phyloP scores from a whole-genome alignment of 2,329 filamentous ascomycete species.

The Blastomyces gilchristii region DNA sequence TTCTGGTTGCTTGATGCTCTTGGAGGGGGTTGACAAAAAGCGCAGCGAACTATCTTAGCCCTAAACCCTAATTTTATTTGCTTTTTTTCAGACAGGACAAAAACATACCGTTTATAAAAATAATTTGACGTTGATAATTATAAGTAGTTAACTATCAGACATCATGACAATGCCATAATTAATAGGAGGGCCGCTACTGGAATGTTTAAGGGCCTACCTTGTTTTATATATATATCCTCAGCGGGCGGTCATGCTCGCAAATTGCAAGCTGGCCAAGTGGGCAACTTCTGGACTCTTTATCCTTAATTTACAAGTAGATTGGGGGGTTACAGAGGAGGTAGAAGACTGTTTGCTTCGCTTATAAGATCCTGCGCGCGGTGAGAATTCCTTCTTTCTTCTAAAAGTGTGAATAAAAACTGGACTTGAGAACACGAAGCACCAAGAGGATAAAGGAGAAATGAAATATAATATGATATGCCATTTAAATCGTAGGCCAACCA shows the following conservation, averaged over 20 bases:
- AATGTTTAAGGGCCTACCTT: neutral
- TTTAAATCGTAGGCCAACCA: constrained; percentile 3
- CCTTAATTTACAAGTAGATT: neutral
- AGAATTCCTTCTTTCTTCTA: neutral
- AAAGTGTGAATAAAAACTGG: no score
- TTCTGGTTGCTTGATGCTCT: neutral
- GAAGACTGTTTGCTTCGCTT: neutral
- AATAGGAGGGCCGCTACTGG: neutral
- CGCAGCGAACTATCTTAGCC: constrained; percentile 19
- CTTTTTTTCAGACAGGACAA: neutral
- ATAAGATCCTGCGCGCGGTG: neutral
- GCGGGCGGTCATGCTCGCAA: neutral
- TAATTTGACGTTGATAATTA: neutral
- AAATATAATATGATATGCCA: neutral
- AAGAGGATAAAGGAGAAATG: neutral
- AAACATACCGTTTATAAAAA: neutral
- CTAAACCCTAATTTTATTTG: constrained; percentile 32
- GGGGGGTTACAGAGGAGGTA: neutral
- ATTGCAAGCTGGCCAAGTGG: neutral
- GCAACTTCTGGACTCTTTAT: neutral
- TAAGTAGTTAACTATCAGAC: neutral
- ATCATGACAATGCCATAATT: neutral
- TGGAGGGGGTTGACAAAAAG: constrained; percentile 15
- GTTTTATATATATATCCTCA: neutral
- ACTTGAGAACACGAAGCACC: no score